Percentiles rank a stretch among this genome's conserved stretches.
Conservation (phyloP, 1,139 yeast genomes). For the Petasospora fabianii region DNA sequence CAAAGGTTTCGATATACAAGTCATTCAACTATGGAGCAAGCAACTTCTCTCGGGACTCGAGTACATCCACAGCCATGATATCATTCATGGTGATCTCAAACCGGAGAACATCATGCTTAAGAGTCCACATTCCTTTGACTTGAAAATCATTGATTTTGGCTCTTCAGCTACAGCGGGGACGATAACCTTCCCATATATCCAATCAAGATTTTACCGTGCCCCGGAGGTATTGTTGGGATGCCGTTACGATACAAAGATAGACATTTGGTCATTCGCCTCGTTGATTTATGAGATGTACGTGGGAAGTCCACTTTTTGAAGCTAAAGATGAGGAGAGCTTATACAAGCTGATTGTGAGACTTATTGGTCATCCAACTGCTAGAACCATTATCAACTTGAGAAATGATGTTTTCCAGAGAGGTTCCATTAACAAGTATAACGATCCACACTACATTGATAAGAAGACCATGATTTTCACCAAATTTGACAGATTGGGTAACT, state of each 20-base stretch:
- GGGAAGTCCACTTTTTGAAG: conserved; percentile 69
- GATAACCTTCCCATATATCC: conserved; percentile 54
- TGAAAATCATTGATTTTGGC: conserved; percentile 66
- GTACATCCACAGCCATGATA: conserved; percentile 52
- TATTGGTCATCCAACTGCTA: conserved; percentile 57
- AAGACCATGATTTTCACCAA: conserved; percentile 29
- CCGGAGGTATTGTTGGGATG: conserved; percentile 86
- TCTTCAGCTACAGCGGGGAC: conserved; percentile 50
- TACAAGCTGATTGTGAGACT: conserved; percentile 54
- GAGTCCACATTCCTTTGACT: conserved; percentile 34
- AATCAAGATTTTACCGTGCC: conserved; percentile 63
- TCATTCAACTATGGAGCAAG: conserved; percentile 47
- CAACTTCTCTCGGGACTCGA: conserved; percentile 59
- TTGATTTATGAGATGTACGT: conserved; percentile 61
- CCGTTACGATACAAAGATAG: conserved; percentile 63
- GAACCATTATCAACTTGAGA: conserved; percentile 36
- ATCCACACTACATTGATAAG: conserved; percentile 17
- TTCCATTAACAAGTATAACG: conserved; percentile 28
- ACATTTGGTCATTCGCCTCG: conserved; percentile 79
- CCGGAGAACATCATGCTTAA: conserved; percentile 63
- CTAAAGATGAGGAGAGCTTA: conserved; percentile 66
- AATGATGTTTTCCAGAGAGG: conserved; percentile 31
- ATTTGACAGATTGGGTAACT: conserved; percentile 41
- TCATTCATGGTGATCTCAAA: conserved; percentile 79
- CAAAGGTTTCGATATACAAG: conserved; percentile 53